phyloP scores from a whole-genome alignment of 129 eudicot genomes.

The Centella asiatica region DNA sequence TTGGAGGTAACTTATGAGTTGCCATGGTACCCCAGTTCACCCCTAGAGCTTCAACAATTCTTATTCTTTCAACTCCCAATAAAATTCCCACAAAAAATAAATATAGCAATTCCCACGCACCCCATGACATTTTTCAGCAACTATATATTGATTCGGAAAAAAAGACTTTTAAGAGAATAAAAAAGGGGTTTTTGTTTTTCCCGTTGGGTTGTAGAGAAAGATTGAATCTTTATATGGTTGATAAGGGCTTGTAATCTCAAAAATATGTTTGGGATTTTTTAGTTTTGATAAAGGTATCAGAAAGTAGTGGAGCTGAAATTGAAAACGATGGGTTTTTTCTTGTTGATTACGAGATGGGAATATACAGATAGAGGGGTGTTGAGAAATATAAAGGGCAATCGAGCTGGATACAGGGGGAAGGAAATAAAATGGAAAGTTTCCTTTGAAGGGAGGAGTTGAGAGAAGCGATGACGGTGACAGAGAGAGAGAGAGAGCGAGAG shows the following conservation, averaged over 20 bases:
- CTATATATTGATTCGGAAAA: background rate
- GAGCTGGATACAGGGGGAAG: no score
- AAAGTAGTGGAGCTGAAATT: no score
- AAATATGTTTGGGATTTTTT: no score
- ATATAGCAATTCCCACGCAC: background rate
- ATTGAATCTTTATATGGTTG: background rate
- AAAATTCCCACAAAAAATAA: background rate
- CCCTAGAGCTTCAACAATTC: slow-evolving; percentile 44
- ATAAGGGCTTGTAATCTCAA: background rate
- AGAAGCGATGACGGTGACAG: no score
- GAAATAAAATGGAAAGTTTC: no score
- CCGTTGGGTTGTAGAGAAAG: background rate
- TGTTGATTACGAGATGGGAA: no score
- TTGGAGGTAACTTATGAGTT: slow-evolving; percentile 41
- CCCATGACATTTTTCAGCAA: background rate
- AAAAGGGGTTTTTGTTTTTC: background rate
- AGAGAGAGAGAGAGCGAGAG: no score
- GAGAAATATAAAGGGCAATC: no score
- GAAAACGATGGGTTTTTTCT: no score
- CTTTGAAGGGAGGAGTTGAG: no score
- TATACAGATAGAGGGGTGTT: no score
- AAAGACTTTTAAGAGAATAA: background rate
- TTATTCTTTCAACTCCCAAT: background rate
- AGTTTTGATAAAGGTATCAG: no score
- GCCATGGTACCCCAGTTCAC: slow-evolving; percentile 74